Evolutionary conservation across 257 asterid species (phyloP).

Genomic region (Solanum phureja): DNA sequence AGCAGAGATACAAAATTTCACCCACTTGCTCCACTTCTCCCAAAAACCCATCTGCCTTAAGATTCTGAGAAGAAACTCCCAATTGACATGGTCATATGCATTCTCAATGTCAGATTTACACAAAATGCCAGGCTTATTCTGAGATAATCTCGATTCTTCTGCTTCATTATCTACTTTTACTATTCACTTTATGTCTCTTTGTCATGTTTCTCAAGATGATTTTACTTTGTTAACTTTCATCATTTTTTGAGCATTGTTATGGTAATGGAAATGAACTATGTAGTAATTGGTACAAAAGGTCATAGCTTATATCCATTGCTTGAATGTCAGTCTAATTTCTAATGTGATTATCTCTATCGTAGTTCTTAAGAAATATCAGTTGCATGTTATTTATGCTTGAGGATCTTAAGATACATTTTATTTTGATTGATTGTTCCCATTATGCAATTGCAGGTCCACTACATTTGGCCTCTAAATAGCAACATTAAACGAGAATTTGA

Average conservation of each 20-base stretch:
- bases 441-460: slow-evolving; percentile 47
- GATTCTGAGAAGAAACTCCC: neutral
- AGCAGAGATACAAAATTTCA: neutral
- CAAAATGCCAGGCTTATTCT: neutral
- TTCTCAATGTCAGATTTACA: neutral
- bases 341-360: neutral
- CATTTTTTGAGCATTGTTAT: neutral
- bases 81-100: neutral
- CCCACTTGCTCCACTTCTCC: neutral
- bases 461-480: slow-evolving; percentile 74
- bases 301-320: neutral
- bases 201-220: neutral
- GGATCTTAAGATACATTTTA: neutral
- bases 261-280: neutral
- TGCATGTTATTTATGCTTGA: neutral
- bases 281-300: neutral
- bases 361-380: neutral
- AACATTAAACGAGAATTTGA: slow-evolving; percentile 39
- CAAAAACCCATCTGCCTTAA: neutral
- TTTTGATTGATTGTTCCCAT: neutral
- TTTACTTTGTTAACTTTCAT: neutral
- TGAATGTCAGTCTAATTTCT: neutral
- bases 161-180: neutral
- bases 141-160: neutral
- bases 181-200: neutral